Conservation (phyloP, 805 yeast genomes). For the Blastobotrys attinorum region DNA sequence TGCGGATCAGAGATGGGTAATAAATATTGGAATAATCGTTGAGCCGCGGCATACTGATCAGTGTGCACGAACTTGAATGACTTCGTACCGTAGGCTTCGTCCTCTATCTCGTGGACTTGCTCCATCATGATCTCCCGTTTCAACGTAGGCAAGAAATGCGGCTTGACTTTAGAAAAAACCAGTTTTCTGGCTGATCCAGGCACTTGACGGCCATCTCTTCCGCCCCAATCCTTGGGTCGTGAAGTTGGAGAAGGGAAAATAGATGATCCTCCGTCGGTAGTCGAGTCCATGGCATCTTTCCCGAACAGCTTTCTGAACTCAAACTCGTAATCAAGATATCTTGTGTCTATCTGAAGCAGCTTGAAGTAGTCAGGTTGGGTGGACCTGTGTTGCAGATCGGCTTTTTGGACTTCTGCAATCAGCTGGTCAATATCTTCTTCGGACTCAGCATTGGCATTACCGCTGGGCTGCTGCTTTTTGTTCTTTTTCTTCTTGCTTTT, state of each 20-base stretch:
- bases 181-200: slow-evolving; percentile 71
- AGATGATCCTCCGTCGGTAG: slow-evolving; percentile 26
- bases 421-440: slow-evolving; percentile 16
- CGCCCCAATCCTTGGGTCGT: slow-evolving; percentile 78
- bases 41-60: slow-evolving; percentile 33
- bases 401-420: slow-evolving; percentile 7
- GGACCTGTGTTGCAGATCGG: not conserved
- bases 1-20: slow-evolving; percentile 66
- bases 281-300: slow-evolving; percentile 27
- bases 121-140: slow-evolving; percentile 56
- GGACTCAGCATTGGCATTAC: slow-evolving; percentile 9
- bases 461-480: slow-evolving; percentile 14
- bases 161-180: slow-evolving; percentile 61
- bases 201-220: slow-evolving; percentile 59
- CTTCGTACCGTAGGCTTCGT: slow-evolving; percentile 32
- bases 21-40: slow-evolving; percentile 47
- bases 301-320: slow-evolving; percentile 70
- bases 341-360: slow-evolving; percentile 39
- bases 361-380: slow-evolving; percentile 20
- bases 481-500: slow-evolving; percentile 19
- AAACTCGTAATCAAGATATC: slow-evolving; percentile 64
- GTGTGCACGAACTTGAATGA: slow-evolving; percentile 41
- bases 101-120: slow-evolving; percentile 29
- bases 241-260: slow-evolving; percentile 31
- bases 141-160: slow-evolving; percentile 71